Evolutionary conservation across 2,329 filamentous ascomycete species (phyloP), one percentile per base, ranked within the genome.

Genomic region (Ceratocystis albifundus): DNA sequence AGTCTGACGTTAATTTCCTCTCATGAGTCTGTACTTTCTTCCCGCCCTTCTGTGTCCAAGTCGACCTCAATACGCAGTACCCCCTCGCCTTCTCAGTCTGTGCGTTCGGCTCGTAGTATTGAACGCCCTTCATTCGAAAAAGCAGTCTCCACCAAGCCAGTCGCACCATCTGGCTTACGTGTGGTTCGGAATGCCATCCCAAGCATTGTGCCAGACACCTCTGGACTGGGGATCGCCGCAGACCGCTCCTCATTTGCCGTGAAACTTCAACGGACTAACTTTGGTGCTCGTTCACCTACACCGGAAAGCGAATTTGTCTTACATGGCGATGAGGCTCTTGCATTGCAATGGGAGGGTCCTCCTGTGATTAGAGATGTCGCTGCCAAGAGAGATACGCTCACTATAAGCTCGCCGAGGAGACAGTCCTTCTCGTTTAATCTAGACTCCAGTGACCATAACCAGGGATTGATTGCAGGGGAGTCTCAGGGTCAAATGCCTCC

Each of bases 301-400:
- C 67, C 67, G 8, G 67, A 66, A 17, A 64, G 61, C 32, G 61
- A 55, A 1, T 64, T 68, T 61, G 64, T 66, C 7, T 17, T 68
- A 3, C 61, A 74, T 1, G 76, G 76, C 66, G 77, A 78, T 55
- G 77, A 80, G n/a, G 70, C 70, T 0, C 48, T 68, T 22, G 64
- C 64, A 53, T 41, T 66, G 20, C 67, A 68, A 22, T 68, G 71
- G 71, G 67, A 74, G 72, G 67, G 71, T 41, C 69, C 73, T 32
- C 80, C 80, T 0, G 72, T 81, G 3, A 78, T 83, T 48, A 77
- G 76, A 44, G 78, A 78, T 55, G 78, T 81, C 0, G 70, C 71
- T n/a, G 79, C 80, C 2, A 80, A 78, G 71, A 78, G 80, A 41
- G 80, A 84, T 55, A 82, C 80, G 0, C 70, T 81, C 15, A 78